Conservation (phyloP, 805 yeast genomes). For the Monosporozyma aquatica region DNA sequence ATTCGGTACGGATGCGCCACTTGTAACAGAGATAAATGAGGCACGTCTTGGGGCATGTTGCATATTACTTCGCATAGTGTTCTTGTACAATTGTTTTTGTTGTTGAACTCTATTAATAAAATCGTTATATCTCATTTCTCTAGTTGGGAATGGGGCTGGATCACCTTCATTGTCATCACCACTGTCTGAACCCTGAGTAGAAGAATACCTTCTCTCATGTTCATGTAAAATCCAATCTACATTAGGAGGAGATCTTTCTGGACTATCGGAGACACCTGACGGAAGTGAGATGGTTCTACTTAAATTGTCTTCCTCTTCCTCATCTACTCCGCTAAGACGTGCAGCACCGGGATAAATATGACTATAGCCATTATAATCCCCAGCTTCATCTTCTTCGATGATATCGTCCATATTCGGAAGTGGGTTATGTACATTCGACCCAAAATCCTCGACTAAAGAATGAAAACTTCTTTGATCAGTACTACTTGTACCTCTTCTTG, state of each 20-base stretch:
- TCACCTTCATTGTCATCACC: conserved; percentile 12
- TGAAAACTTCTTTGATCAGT: conserved; percentile 33
- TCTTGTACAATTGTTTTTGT: conserved; percentile 12
- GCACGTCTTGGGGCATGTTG: conserved; percentile 14
- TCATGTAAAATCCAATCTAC: conserved; percentile 34
- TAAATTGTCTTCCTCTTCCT: conserved; percentile 28
- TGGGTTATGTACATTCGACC: conserved; percentile 19
- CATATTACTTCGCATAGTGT: conserved; percentile 4
- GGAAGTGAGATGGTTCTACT: conserved; percentile 37
- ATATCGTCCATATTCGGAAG: conserved; percentile 15
- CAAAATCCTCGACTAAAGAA: conserved; percentile 33
- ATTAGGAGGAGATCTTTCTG: conserved; percentile 28
- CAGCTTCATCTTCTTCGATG: conserved; percentile 22
- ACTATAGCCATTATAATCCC: conserved; percentile 6
- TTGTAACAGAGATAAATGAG: conserved; percentile 24
- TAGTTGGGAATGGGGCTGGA: conserved; percentile 9
- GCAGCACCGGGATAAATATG: not conserved
- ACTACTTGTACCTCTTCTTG: not conserved
- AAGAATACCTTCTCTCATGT: conserved; percentile 33
- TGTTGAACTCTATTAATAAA: conserved; percentile 26
- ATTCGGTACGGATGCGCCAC: conserved; percentile 27
- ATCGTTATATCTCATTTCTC: conserved; percentile 26
- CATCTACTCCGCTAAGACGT: too few relatives aligned
- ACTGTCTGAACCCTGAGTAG: conserved; percentile 19
- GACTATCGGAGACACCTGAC: conserved; percentile 32